A percentile compares a stretch with the other conserved stretches of the same genome.
Evolutionary conservation across 805 yeast species (phyloP).

Genomic region (Yamadazyma endophytica): DNA sequence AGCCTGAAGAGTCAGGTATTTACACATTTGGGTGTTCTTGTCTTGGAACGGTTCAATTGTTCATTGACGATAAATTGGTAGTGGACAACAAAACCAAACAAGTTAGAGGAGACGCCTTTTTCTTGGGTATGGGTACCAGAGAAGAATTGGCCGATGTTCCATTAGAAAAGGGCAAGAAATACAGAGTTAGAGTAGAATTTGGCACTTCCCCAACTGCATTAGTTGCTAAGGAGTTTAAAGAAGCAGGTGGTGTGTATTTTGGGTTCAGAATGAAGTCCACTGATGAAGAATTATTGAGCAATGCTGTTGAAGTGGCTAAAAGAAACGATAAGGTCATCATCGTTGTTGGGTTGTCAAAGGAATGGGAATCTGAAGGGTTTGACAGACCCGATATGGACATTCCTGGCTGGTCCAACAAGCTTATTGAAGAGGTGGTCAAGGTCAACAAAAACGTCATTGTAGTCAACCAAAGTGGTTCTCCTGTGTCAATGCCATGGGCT

Average conservation of each 20-base stretch:
- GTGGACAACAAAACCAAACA: slow-evolving; percentile 57
- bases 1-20: slow-evolving; percentile 44
- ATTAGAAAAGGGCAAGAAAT: slow-evolving; percentile 41
- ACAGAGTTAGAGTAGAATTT: slow-evolving; percentile 45
- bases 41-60: slow-evolving; percentile 54
- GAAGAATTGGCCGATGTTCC: slow-evolving; percentile 40
- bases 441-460: slow-evolving; percentile 27
- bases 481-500: slow-evolving; percentile 29
- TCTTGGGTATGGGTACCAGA: slow-evolving; percentile 48
- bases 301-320: slow-evolving; percentile 24
- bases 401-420: slow-evolving; percentile 22
- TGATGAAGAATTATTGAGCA: slow-evolving; percentile 19
- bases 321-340: slow-evolving; percentile 25
- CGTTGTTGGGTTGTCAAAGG: slow-evolving; percentile 24
- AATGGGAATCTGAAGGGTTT: slow-evolving; percentile 32
- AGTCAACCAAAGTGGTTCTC: slow-evolving; percentile 32
- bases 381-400: slow-evolving; percentile 28
- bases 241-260: slow-evolving; percentile 20
- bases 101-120: slow-evolving; percentile 45
- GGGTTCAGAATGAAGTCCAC: slow-evolving; percentile 21
- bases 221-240: slow-evolving; percentile 15
- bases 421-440: slow-evolving; percentile 20
- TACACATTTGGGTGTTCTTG: slow-evolving; percentile 52
- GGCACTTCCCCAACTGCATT: slow-evolving; percentile 27
- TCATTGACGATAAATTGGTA: slow-evolving; percentile 47